phyloP scores from a whole-genome alignment of 2,329 filamentous ascomycete genomes.

The Aspergillus pseudoviridinutans region DNA sequence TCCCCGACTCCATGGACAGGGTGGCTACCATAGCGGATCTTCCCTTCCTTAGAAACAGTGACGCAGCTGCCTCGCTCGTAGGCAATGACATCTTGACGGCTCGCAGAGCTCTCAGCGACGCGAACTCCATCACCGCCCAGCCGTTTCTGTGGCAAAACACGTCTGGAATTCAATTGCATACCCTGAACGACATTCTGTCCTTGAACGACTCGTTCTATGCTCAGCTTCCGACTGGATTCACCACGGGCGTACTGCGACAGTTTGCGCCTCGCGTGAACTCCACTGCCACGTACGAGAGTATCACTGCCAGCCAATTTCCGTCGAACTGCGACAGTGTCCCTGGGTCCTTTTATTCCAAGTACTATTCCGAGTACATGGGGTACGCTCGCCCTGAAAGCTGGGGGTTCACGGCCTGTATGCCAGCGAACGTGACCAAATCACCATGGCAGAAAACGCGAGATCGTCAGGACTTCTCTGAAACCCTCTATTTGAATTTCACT shows the following conservation, averaged over 20 bases:
- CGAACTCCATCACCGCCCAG: background rate
- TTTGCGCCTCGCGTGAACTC: slow-evolving; percentile 28
- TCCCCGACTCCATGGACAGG: background rate
- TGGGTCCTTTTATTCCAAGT: slow-evolving; percentile 17
- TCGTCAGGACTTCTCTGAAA: slow-evolving; percentile 29
- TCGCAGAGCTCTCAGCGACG: background rate
- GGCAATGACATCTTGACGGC: background rate
- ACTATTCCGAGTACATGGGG: slow-evolving; percentile 4
- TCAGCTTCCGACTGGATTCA: slow-evolving; percentile 17
- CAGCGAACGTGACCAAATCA: slow-evolving; percentile 14
- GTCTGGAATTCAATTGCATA: background rate
- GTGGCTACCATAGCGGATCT: background rate
- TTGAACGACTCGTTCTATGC: slow-evolving; percentile 21
- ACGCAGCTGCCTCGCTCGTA: background rate
- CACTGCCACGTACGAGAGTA: slow-evolving; percentile 13
- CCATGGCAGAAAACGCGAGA: slow-evolving; percentile 23
- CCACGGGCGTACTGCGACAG: slow-evolving; percentile 26
- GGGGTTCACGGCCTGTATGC: slow-evolving; percentile 26
- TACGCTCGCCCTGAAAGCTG: slow-evolving; percentile 5
- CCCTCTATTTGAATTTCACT: slow-evolving; percentile 24
- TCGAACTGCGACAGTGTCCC: slow-evolving; percentile 14
- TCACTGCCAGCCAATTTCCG: slow-evolving; percentile 16
- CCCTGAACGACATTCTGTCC: slow-evolving; percentile 4
- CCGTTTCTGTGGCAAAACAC: background rate
- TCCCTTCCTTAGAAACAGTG: background rate